Conservation (phyloP, 176 grass and related monocot species). For the Lolium rigidum region DNA sequence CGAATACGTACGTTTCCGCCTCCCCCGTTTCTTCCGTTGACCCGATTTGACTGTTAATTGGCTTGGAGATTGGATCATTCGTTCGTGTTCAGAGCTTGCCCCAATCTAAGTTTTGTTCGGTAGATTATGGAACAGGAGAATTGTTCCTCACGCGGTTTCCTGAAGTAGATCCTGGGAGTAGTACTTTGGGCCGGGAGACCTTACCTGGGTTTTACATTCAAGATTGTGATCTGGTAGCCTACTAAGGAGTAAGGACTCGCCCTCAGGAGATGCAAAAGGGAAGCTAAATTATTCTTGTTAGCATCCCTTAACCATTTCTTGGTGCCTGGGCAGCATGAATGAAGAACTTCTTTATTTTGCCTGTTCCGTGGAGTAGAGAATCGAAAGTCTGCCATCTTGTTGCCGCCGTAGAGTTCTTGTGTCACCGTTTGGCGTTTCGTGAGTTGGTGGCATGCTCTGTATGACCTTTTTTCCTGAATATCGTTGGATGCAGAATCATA, state of each 20-base stretch:
- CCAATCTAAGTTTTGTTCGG: background rate
- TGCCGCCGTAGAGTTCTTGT: conserved; percentile 22
- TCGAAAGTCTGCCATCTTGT: conserved; percentile 26
- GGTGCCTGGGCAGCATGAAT: conserved; percentile 9
- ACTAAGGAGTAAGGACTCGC: background rate
- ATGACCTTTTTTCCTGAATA: background rate
- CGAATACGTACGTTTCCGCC: conserved; percentile 57
- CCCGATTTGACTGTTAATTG: background rate
- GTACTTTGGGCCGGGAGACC: background rate
- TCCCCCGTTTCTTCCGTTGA: background rate
- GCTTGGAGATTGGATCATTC: background rate
- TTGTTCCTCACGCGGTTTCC: background rate
- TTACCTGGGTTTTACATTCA: background rate
- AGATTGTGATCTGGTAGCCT: background rate
- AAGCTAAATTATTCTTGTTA: background rate
- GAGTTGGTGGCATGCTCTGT: background rate
- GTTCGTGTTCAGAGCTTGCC: background rate
- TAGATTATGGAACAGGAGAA: background rate
- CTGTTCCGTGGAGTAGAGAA: background rate
- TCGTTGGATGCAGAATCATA: background rate
- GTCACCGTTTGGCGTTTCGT: background rate
- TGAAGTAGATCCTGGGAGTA: conserved; percentile 22
- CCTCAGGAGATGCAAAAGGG: background rate
- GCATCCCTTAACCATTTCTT: background rate
- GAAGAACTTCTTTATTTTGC: background rate